phyloP scores from a whole-genome alignment of 179 eudicot species.

The Beta lomatogona region DNA sequence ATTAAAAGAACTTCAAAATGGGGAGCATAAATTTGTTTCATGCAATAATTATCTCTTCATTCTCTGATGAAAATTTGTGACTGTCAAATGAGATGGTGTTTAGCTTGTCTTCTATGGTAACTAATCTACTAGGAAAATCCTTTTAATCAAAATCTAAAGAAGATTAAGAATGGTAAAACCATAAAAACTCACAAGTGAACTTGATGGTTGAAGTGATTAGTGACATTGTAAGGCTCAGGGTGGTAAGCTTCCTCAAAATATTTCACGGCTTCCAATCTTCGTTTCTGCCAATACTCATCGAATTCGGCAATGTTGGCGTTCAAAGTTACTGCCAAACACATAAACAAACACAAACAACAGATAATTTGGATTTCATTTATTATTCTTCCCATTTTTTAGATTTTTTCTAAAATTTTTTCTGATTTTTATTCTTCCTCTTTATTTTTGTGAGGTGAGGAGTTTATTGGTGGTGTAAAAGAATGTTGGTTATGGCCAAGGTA shows the following conservation, averaged over 20 bases:
- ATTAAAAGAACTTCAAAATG: too few relatives aligned
- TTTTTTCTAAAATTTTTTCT: background rate
- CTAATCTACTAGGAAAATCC: too few relatives aligned
- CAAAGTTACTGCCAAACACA: conserved; percentile 6
- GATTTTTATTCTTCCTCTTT: background rate
- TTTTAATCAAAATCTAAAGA: too few relatives aligned
- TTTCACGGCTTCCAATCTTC: conserved; percentile 5
- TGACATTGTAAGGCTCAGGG: conserved; percentile 48
- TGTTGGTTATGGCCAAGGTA: conserved; percentile 10
- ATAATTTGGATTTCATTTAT: background rate
- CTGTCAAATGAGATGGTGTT: too few relatives aligned
- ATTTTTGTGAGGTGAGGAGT: background rate
- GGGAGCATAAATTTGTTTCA: too few relatives aligned
- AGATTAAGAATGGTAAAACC: too few relatives aligned
- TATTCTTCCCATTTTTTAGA: background rate
- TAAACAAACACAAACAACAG: conserved; percentile 2
- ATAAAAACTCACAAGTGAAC: conserved; percentile 44
- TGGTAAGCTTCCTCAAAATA: conserved; percentile 30
- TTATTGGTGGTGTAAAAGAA: background rate
- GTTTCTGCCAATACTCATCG: conserved; percentile 28
- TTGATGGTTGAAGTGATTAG: conserved; percentile 40
- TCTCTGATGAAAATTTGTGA: too few relatives aligned
- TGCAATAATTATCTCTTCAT: too few relatives aligned
- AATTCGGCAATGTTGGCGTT: conserved; percentile 29
- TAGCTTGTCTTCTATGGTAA: too few relatives aligned